Evolutionary conservation across 2,329 filamentous ascomycete genomes (phyloP), one percentile per base, ranked within the genome.

Genomic region (Cladobotryum protrusum): DNA sequence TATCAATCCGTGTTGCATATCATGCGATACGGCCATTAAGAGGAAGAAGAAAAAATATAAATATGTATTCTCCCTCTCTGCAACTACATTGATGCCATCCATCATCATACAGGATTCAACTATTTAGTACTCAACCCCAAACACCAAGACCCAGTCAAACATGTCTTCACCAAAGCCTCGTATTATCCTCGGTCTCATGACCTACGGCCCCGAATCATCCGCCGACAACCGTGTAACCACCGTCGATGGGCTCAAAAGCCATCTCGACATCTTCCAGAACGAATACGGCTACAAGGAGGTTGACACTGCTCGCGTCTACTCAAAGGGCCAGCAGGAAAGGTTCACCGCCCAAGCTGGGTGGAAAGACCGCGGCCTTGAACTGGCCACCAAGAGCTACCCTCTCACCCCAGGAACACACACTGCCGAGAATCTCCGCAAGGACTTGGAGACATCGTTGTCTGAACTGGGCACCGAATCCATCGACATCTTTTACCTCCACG

Each of bases 171-270:
- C 19, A 29, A 50, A 47, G 33, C 43, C 43, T n/a, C 46, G 48
- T 41, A 17, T 33, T 14, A 50, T 50, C 24, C 48, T 50, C 5
- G 48, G 48, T 37, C 48, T 50, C 32, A 50, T 50, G 48, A 50
- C 48, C 33, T 50, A 47, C 17, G 48, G 48, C 5, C 37, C 17
- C 17, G 33, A 42, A 24, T 33, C 24, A n/a, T 35, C n/a, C 5
- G 8, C 36, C 32, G 48, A 47, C 32, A 47, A 47, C 43, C 48
- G 48, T 13, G 44, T 50, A 14, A 50, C 44, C 24, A 47, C 48
- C 14, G 19, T 50, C 15, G 44, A 50, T 12, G 44, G 42, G 15
- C 29, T 50, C 3, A 29, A 50, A 18, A 15, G 14, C 5, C 43
- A 47, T 18, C 35, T 50, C 5, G 43, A 43, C 35, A 43, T 33